These are phyloP conservation scores for Rosa lucieae DNA, from an alignment of 306 rosid genomes.

Conservation along the genomic window DNA sequence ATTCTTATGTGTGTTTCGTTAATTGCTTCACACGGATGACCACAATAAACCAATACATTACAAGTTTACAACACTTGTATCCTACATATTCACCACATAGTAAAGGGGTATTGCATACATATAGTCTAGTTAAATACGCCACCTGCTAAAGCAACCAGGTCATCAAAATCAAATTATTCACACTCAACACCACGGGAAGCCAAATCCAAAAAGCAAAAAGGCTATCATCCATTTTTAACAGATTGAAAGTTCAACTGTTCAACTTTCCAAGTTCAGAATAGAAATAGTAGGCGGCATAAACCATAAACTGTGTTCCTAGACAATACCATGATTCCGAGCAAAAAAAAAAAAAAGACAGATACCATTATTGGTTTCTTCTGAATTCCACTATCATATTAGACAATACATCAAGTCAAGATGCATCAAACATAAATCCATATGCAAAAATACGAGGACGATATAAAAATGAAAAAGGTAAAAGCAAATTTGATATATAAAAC, in stretches of 20 bases:
- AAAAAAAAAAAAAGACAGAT: background rate
- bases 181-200: background rate
- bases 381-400: background rate
- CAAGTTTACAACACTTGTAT: background rate
- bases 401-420: background rate
- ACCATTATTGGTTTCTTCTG: background rate
- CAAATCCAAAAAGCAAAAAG: background rate
- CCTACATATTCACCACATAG: background rate
- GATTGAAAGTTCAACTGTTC: background rate
- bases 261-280: slow-evolving; percentile 5
- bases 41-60: background rate
- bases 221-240: background rate
- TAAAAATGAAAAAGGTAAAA: background rate
- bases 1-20: background rate
- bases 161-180: background rate
- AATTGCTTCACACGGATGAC: background rate
- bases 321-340: background rate
- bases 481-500: background rate
- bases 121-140: background rate
- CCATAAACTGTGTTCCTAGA: background rate
- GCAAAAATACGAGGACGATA: background rate
- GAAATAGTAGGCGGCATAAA: background rate
- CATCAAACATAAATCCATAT: slow-evolving; percentile 3
- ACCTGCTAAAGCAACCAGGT: background rate
- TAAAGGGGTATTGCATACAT: background rate